Base-by-base conservation (phyloP, 495 filamentous ascomycete genomes). In the Penicillium roqueforti region DNA sequence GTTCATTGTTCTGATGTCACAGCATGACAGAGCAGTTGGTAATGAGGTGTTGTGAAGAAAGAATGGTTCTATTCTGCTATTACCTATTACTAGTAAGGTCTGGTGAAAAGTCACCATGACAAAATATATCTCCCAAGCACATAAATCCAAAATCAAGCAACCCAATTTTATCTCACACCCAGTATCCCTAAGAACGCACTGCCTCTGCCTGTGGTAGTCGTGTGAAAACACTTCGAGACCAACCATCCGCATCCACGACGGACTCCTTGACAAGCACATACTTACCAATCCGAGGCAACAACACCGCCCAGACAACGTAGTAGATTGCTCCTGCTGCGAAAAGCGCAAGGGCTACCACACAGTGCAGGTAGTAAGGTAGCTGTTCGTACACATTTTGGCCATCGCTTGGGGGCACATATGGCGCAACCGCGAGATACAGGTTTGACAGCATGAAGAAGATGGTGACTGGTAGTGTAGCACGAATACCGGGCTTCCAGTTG, bases 291-390 rank as follows among this genome's bases (percentile, higher is more conserved):
- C 68, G 61, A 1, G 83, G 84, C 31, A 85, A 42, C 16, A 79
- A 23, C 26, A 80, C 73, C 14, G 82, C 75, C 81, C 82, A 86
- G 29, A 78, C 49, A 28, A 76, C 56, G 54, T 83, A 85, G 62
- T 85, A 87, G 4, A 82, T 40, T 2, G 54, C 81, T 47, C 82
- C 83, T 0, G 72, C 36, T 7, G 79, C 55, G 34, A 86, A 83
- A 65, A 83, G 72, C 4, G 62, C 81, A 25, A 85, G 65, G 0
- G 83, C 82, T 4, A 77, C 74, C 11, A 82, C 82, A 28, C 74
- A 78, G 58, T 86, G 84, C 13, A 85, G 80, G 26, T 80, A 84
- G 56, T 86, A 86, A 63, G 82, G 85, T 45, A 87, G 82, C 31
- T 76, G 76, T 2, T 86, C 73, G 50, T 82, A 79, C 4, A 84